phyloP scores from a whole-genome alignment of 148 eudicot genomes.

The Nepenthes mirabilis region DNA sequence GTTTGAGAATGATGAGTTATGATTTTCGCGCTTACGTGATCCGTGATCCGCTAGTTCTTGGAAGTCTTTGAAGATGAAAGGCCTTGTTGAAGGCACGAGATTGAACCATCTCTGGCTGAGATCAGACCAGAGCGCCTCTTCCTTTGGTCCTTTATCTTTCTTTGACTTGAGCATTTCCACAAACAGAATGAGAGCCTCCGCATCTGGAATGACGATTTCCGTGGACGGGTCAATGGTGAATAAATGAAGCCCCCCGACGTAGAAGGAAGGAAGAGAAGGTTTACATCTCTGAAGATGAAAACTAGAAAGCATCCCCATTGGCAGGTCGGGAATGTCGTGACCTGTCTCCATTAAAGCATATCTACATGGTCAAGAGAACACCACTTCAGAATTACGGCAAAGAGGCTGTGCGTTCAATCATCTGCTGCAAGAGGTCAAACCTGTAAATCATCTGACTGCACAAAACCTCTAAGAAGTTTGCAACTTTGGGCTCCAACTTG shows the following conservation, averaged over 20 bases:
- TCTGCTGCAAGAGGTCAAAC: slow-evolving; percentile 9
- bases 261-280: neutral
- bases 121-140: slow-evolving; percentile 65
- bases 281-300: slow-evolving; percentile 63
- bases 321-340: slow-evolving; percentile 54
- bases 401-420: neutral
- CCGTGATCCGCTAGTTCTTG: slow-evolving; percentile 69
- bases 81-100: slow-evolving; percentile 60
- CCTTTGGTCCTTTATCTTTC: slow-evolving; percentile 29
- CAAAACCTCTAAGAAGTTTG: slow-evolving; percentile 61
- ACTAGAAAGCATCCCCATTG: slow-evolving; percentile 70
- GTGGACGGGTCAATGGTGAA: too few species aligned
- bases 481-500: slow-evolving; percentile 52
- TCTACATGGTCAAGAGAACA: slow-evolving; percentile 13
- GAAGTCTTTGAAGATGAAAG: slow-evolving; percentile 43
- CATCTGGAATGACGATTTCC: slow-evolving; percentile 25
- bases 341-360: slow-evolving; percentile 89
- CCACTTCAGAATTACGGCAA: too few species aligned
- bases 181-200: slow-evolving; percentile 36
- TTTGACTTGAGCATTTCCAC: slow-evolving; percentile 28
- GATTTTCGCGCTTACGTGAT: slow-evolving; percentile 35
- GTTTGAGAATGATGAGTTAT: neutral
- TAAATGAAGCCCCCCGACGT: too few species aligned
- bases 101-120: slow-evolving; percentile 82
- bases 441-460: slow-evolving; percentile 78